These are phyloP conservation scores for Urtica urens DNA, from an alignment of 306 rosid genomes.

Conservation along the genomic window DNA sequence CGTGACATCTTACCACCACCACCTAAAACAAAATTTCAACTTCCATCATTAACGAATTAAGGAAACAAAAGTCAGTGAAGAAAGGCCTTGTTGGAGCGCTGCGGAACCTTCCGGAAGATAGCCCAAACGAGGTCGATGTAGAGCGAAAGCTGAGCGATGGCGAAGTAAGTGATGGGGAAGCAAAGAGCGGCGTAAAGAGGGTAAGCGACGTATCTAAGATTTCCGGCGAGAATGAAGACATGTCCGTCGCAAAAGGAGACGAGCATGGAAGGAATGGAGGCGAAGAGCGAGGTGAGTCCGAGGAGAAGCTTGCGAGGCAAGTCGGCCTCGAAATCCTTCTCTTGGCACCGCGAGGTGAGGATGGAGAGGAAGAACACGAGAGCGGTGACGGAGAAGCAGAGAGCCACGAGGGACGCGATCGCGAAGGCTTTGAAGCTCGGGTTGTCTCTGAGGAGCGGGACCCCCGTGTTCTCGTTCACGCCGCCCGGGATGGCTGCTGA, in stretches of 20 bases:
- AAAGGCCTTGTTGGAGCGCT: slow-evolving; percentile 20
- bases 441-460: slow-evolving; percentile 21
- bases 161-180: slow-evolving; percentile 31
- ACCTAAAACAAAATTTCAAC: no score
- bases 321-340: slow-evolving; percentile 22
- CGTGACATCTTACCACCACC: no score
- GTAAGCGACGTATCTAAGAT: slow-evolving; percentile 19
- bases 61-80: slow-evolving; percentile 9
- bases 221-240: slow-evolving; percentile 21
- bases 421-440: slow-evolving; percentile 16
- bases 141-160: slow-evolving; percentile 33
- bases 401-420: slow-evolving; percentile 18
- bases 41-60: no score
- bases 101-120: slow-evolving; percentile 26
- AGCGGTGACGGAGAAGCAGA: slow-evolving; percentile 24
- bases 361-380: slow-evolving; percentile 34
- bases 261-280: slow-evolving; percentile 35
- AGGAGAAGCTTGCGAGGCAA: slow-evolving; percentile 30
- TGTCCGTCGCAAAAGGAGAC: slow-evolving; percentile 37
- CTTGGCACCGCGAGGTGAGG: slow-evolving; percentile 36
- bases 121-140: slow-evolving; percentile 43
- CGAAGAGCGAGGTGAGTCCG: slow-evolving; percentile 32
- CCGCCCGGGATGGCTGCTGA: slow-evolving; percentile 38
- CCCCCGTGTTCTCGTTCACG: slow-evolving; percentile 6
- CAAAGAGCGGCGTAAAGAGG: slow-evolving; percentile 33